Evolutionary conservation across 2,329 filamentous ascomycete species (phyloP), one percentile per base, ranked within the genome.

Genomic region (Fusarium palustre): DNA sequence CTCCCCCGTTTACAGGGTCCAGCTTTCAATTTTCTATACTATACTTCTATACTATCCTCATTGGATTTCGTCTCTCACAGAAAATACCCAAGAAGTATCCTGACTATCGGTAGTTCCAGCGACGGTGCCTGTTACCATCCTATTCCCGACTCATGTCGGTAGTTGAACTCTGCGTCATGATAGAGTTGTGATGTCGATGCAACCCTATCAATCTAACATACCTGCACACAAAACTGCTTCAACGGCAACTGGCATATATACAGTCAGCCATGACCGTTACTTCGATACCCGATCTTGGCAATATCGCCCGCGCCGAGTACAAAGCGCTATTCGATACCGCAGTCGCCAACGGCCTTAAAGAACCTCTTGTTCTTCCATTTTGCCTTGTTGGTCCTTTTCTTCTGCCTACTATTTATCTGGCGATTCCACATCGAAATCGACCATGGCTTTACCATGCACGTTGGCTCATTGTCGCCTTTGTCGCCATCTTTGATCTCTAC

Each of bases 281-380:
- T 45, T 41, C 46, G 5, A 20, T 61, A 43, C 56, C 56, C 28
- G 52, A 70, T 66, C 71, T 78, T 46, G 76, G 68, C 48, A 72
- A 76, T 57, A 64, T 72, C 31, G 69, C 72, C 28, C 76, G 77
- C 20, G 59, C 69, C 28, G 68, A 74, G 45, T 82, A 84, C 70
- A 79, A 78, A 43, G 65, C 70, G 11, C 46, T 70, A 16, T 86
- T 86, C 72, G 66, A 71, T 45, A 70, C 73, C 4, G 76, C 75
- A 43, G 66, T 80, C 34, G 75, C 77, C 50, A 77, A 81, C 6
- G 84, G 84, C 45, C 75, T 69, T 9, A 74, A 80, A 33, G 78
- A 77, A 42, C 87, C 86, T 3, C 79, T 89, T 20, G 71, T 90
- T 20, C 39, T 90, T 10, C 87, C 87, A 0, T 84, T 86, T 59